Percentiles rank a stretch among this genome's conserved stretches.
Conservation (phyloP, 2,329 filamentous ascomycete genomes). For the Pezicula rhizophila region DNA sequence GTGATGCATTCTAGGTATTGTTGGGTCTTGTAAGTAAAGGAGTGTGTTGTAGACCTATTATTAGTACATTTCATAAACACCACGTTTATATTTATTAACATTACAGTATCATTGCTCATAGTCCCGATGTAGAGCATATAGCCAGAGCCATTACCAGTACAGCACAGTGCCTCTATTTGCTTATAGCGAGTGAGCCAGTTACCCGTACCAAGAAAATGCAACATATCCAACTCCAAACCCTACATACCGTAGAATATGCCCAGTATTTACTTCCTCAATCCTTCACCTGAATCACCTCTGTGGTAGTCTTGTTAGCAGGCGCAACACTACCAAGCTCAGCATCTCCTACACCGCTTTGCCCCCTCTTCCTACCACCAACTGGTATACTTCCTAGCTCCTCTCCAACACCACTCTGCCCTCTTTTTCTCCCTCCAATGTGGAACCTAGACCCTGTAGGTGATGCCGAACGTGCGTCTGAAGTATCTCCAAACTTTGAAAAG, state of each 20-base stretch:
- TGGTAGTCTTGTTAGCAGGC: too few relatives aligned
- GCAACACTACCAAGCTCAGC: neutral
- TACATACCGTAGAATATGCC: too few relatives aligned
- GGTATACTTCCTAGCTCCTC: constrained; percentile 63
- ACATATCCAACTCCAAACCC: neutral
- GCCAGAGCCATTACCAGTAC: neutral
- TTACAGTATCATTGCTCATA: constrained; percentile 13
- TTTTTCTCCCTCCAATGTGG: constrained; percentile 65
- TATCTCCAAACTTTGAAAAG: constrained; percentile 73
- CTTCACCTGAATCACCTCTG: too few relatives aligned
- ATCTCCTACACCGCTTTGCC: constrained; percentile 33
- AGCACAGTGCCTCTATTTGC: neutral
- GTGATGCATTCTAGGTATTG: too few relatives aligned
- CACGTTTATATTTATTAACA: neutral
- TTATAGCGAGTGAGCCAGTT: constrained; percentile 10
- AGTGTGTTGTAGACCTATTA: too few relatives aligned
- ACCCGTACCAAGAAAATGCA: constrained; percentile 1
- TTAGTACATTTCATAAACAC: too few relatives aligned
- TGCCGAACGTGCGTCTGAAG: constrained; percentile 23
- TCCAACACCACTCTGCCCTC: constrained; percentile 63
- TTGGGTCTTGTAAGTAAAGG: too few relatives aligned
- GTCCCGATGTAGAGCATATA: neutral
- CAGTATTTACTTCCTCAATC: too few relatives aligned
- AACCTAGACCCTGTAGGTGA: constrained; percentile 49
- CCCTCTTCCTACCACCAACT: constrained; percentile 12